These are phyloP conservation scores for Pueraria montana DNA, from an alignment of 306 rosid species.

Conservation along the genomic window DNA sequence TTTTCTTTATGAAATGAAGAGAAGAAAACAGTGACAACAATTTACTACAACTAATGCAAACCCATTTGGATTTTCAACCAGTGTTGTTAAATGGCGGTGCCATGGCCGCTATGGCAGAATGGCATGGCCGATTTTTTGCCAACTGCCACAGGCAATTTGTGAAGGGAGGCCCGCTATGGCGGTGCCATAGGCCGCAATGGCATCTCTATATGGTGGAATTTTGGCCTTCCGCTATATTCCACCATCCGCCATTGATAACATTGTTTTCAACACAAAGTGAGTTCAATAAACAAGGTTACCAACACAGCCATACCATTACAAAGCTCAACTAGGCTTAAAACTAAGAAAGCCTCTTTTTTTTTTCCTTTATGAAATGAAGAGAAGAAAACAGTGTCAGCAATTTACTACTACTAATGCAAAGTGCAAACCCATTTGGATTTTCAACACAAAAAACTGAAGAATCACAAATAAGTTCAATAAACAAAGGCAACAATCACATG, in stretches of 20 bases:
- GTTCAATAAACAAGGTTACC: not conserved
- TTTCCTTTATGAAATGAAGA: not conserved
- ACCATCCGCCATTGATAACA: too few species aligned
- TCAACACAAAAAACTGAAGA: conserved; percentile 23
- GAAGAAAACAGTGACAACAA: conserved; percentile 8
- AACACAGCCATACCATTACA: not conserved
- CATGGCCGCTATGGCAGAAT: too few species aligned
- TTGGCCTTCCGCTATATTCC: too few species aligned
- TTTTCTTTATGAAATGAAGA: not conserved
- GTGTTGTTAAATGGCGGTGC: too few species aligned
- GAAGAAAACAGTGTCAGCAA: conserved; percentile 18
- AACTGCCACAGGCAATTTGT: too few species aligned
- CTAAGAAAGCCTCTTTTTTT: not conserved
- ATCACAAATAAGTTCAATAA: conserved; percentile 23
- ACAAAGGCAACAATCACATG: conserved; percentile 5
- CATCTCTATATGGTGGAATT: too few species aligned
- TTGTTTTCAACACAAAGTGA: conserved; percentile 17
- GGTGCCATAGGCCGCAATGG: too few species aligned
- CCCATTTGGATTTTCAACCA: conserved; percentile 17
- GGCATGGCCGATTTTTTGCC: too few species aligned
- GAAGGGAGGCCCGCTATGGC: too few species aligned
- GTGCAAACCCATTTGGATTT: not conserved
- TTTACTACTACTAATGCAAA: not conserved
- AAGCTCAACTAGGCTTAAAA: conserved; percentile 17
- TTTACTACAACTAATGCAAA: not conserved